Conservation (phyloP, 2,329 filamentous ascomycete species). For the Pestalotiopsis sp. region DNA sequence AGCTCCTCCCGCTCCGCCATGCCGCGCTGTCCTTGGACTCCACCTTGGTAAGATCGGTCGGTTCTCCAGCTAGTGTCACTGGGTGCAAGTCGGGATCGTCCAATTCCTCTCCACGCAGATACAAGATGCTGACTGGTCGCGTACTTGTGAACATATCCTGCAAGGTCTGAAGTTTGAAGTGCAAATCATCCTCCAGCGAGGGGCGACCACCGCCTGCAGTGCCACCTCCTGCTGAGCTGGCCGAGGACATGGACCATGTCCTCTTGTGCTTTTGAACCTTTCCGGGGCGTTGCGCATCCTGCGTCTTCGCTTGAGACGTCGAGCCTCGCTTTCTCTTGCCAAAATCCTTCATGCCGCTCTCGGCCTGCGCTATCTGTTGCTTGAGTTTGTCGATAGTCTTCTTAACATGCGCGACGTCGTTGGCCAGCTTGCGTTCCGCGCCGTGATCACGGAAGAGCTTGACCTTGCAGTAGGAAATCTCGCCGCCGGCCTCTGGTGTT, state of each 20-base stretch:
- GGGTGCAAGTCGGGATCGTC: slow-evolving; percentile 83
- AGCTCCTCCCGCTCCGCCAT: slow-evolving; percentile 60
- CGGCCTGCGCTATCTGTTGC: slow-evolving; percentile 84
- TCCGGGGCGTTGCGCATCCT: slow-evolving; percentile 64
- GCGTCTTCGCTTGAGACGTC: slow-evolving; percentile 43
- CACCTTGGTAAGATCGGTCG: slow-evolving; percentile 59
- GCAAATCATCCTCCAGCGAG: slow-evolving; percentile 74
- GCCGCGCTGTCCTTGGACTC: slow-evolving; percentile 50
- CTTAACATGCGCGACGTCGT: slow-evolving; percentile 92
- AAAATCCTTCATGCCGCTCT: slow-evolving; percentile 68
- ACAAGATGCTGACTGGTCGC: slow-evolving; percentile 75
- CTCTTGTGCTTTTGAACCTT: slow-evolving; percentile 90
- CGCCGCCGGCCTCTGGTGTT: slow-evolving; percentile 52
- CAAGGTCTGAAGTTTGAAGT: slow-evolving; percentile 75
- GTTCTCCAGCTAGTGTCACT: slow-evolving; percentile 71
- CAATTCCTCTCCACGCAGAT: slow-evolving; percentile 73
- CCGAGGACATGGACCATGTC: slow-evolving; percentile 92
- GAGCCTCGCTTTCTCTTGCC: slow-evolving; percentile 64
- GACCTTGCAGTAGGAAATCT: slow-evolving; percentile 94
- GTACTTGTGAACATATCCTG: slow-evolving; percentile 92
- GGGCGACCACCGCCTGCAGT: slow-evolving; percentile 46
- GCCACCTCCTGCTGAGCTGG: slow-evolving; percentile 59
- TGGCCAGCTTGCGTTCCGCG: slow-evolving; percentile 91
- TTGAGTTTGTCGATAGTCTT: slow-evolving; percentile 96
- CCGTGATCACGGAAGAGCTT: slow-evolving; percentile 97